Conservation (phyloP, 768 basidiomycete species). For the Tricholoma hemisulphureum region DNA sequence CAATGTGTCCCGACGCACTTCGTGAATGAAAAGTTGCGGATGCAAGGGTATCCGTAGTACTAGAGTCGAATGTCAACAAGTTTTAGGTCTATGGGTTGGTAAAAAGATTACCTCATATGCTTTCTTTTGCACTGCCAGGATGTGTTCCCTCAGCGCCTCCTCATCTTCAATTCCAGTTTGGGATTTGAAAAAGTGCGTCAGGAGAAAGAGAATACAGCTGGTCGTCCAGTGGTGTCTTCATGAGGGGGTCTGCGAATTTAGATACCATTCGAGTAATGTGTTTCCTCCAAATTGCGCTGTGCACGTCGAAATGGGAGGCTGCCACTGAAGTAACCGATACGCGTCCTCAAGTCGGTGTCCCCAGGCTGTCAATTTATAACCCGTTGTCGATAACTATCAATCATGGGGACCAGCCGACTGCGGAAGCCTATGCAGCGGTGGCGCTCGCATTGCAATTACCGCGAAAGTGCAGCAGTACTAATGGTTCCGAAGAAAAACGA, state of each 20-base stretch:
- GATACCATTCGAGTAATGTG: background rate
- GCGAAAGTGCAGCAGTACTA: too few species aligned
- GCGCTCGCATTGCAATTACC: too few species aligned
- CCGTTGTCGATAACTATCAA: too few species aligned
- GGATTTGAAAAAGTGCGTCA: conserved; percentile 29
- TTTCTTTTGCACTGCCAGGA: conserved; percentile 29
- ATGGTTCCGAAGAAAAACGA: too few species aligned
- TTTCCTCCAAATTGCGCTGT: background rate
- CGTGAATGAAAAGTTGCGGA: conserved; percentile 28
- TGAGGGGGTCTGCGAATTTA: conserved; percentile 8
- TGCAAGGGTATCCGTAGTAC: conserved; percentile 33
- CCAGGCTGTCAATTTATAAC: too few species aligned
- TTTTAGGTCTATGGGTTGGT: background rate
- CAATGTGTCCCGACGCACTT: conserved; percentile 14
- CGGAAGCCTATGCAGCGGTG: too few species aligned
- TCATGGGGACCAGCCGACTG: too few species aligned
- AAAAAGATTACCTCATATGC: conserved; percentile 25
- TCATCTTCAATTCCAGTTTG: conserved; percentile 31
- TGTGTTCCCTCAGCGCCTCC: conserved; percentile 30
- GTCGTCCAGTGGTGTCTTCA: conserved; percentile 19
- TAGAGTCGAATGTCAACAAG: conserved; percentile 3
- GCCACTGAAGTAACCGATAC: background rate
- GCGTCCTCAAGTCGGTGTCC: background rate
- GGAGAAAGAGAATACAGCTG: conserved; percentile 19
- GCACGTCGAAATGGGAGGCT: background rate